Conservation (phyloP, 1,284 basidiomycete genomes). For the Ustilago cynodontis region DNA sequence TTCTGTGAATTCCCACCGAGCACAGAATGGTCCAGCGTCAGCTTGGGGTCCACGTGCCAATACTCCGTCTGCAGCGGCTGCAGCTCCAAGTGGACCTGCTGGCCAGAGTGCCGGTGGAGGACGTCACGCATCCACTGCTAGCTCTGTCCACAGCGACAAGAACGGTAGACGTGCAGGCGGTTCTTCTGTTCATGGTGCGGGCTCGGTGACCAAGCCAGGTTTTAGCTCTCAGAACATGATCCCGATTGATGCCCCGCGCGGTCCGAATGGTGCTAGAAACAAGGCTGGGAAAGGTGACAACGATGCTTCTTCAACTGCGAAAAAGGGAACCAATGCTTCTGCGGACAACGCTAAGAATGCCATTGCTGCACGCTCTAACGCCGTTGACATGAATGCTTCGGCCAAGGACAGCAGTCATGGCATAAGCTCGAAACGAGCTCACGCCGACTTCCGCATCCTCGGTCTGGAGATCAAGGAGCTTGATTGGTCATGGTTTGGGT, state of each 20-base stretch:
- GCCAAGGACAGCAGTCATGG: conserved; percentile 7
- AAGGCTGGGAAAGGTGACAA: conserved; percentile 11
- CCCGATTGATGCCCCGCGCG: conserved; percentile 42
- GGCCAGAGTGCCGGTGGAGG: neutral
- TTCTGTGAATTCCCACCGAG: conserved; percentile 19
- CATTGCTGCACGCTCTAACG: neutral
- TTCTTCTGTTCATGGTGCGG: neutral
- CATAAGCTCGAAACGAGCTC: conserved; percentile 28
- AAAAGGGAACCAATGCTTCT: neutral
- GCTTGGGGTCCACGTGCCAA: conserved; percentile 1
- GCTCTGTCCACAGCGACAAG: conserved; percentile 40
- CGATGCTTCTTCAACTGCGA: neutral
- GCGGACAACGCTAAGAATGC: neutral
- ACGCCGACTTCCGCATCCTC: conserved; percentile 56
- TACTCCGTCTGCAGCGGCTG: neutral
- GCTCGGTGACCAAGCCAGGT: conserved; percentile 19
- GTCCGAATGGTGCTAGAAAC: conserved; percentile 28
- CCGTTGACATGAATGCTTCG: conserved; percentile 2
- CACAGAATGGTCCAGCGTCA: conserved; percentile 17
- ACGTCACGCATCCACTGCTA: conserved; percentile 27
- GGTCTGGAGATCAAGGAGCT: conserved; percentile 55
- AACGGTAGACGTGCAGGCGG: conserved; percentile 8
- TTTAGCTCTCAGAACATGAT: conserved; percentile 43
- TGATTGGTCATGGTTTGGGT: conserved; percentile 53
- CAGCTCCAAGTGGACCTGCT: neutral